A percentile compares a stretch with the other conserved stretches of the same genome.
Evolutionary conservation across 768 basidiomycete genomes (phyloP).

Genomic region (Pulveroboletus ravenelii): DNA sequence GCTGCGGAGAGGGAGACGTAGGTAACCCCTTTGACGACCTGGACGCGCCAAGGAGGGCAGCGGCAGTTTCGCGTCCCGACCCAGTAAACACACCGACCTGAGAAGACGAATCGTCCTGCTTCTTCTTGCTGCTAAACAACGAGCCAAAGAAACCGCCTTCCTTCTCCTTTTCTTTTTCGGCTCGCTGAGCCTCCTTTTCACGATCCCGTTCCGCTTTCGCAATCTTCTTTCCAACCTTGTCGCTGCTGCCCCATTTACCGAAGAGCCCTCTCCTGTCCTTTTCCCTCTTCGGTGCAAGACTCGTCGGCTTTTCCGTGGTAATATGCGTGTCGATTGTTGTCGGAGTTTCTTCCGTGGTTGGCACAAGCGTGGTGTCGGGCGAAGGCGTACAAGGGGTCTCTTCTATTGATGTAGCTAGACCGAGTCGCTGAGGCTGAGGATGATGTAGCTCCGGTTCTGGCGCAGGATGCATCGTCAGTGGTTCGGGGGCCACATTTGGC

Average conservation of each 20-base stretch:
- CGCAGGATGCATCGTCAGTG: conserved; percentile 32
- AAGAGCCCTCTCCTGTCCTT: conserved; percentile 74
- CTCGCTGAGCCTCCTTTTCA: conserved; percentile 42
- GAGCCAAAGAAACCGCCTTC: conserved; percentile 90
- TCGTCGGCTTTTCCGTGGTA: conserved; percentile 15
- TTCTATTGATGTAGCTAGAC: conserved; percentile 28
- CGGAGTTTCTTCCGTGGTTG: conserved; percentile 25
- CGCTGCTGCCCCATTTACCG: conserved; percentile 53
- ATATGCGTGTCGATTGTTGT: conserved; percentile 22
- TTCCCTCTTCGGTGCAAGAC: conserved; percentile 48
- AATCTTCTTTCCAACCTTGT: conserved; percentile 59
- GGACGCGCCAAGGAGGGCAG: conserved; percentile 78
- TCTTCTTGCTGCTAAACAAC: conserved; percentile 83
- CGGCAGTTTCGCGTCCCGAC: conserved; percentile 81
- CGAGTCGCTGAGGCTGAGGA: conserved; percentile 57
- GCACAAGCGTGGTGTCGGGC: conserved; percentile 37
- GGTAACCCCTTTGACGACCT: conserved; percentile 69
- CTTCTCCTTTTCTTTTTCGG: conserved; percentile 50
- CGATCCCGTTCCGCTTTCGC: conserved; percentile 39
- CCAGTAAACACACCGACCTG: conserved; percentile 32
- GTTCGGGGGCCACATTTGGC: conserved; percentile 14
- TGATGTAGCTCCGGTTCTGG: conserved; percentile 51
- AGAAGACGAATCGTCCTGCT: conserved; percentile 65
- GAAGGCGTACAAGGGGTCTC: conserved; percentile 57
- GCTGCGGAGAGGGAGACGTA: conserved; percentile 56